A percentile compares a stretch with the other conserved stretches of the same genome.
Conservation (phyloP, 139 green algal genomes). For the Klebsormidium nitens region DNA sequence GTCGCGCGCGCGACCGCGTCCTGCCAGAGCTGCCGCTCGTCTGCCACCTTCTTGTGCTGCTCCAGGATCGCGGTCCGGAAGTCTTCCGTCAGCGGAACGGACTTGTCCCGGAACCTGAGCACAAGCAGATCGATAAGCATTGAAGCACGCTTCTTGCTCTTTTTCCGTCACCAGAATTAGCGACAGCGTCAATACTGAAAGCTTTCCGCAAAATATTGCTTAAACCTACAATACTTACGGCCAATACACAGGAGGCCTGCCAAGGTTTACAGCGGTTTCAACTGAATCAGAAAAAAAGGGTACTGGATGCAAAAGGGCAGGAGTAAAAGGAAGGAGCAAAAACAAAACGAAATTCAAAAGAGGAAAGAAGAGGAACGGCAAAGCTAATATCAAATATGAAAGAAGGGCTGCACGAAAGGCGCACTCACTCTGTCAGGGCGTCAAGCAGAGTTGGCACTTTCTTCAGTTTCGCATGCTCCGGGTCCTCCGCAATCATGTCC, state of each 20-base stretch:
- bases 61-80: slow-evolving; percentile 51
- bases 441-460: background rate
- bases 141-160: background rate
- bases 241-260: no score
- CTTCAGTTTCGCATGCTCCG: slow-evolving; percentile 56
- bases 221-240: no score
- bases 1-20: background rate
- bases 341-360: no score
- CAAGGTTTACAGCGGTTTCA: no score
- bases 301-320: background rate
- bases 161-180: background rate
- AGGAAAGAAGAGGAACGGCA: no score
- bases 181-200: no score
- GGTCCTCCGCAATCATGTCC: slow-evolving; percentile 62
- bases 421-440: background rate
- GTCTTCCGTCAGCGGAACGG: slow-evolving; percentile 51
- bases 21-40: slow-evolving; percentile 55
- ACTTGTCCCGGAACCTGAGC: slow-evolving; percentile 54
- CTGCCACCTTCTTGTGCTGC: slow-evolving; percentile 50
- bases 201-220: no score
- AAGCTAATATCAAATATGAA: no score
- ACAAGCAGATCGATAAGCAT: background rate
- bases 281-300: no score
- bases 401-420: no score
- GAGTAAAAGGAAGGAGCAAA: background rate